Evolutionary conservation across 2,329 filamentous ascomycete genomes (phyloP), one percentile per base, ranked within the genome.

Genomic region (Hypocreales sp.): DNA sequence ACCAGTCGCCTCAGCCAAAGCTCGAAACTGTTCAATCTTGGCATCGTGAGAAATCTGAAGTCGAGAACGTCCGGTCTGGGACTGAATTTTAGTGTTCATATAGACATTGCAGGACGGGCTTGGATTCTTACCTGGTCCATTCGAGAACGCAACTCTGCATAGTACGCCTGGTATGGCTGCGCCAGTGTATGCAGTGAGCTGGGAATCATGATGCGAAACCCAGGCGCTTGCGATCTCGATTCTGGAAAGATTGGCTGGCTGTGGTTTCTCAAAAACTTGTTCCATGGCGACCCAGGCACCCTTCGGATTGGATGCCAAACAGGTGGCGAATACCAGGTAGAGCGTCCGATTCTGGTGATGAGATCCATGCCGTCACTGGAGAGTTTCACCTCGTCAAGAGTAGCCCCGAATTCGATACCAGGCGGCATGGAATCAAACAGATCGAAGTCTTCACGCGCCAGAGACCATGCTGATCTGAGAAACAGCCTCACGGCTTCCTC

Each of bases 201-300:
- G 14, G 32, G 32, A 8, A 33, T 14, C 11, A n/a, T 26, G 4
- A 31, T 14, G 8, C 14, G 23, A 22, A 33, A 18, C 6, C 15
- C n/a, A 12, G 19, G 12, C 7, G 8, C 9, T 11, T 22, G 13
- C 15, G 23, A 20, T 17, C 8, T 11, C 12, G 18, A 14, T 12
- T 20, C 31, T 9, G 27, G 22, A 14, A 36, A 38, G 13, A 31
- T 27, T 20, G 19, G 27, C 19, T 27, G 33, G 25, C 10, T 18
- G 12, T 20, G 24, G 23, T 43, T 43, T 17, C 24, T 37, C 22
- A 43, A 33, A 24, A 35, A 41, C 17, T 38, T 40, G 29, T 42
- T 42, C 40, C 40, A 43, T 12, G 34, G 29, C 8, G 39, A 40
- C 5, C 40, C 40, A 8, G 38, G 39, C 2, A 37, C 26, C 9